Evolutionary conservation across 306 rosid genomes (phyloP).

Genomic region (Ormosia emarginata): DNA sequence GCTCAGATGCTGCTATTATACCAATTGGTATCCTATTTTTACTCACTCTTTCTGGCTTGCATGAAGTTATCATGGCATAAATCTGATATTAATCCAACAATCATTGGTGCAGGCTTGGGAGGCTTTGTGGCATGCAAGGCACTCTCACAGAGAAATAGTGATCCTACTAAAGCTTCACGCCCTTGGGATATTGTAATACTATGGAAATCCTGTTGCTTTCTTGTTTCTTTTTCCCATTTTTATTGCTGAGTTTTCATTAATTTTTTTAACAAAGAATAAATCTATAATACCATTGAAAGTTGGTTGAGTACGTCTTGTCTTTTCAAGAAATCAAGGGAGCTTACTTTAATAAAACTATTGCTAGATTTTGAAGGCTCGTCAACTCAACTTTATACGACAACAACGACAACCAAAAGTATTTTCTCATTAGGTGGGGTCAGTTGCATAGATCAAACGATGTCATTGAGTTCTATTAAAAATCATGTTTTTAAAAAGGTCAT

Average conservation of each 20-base stretch:
- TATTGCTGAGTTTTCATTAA: background rate
- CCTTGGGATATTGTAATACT: constrained; percentile 89
- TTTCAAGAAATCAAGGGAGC: background rate
- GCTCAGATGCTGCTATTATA: constrained; percentile 80
- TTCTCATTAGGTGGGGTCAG: no score
- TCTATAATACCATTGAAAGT: background rate
- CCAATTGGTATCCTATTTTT: constrained; percentile 65
- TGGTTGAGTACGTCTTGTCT: background rate
- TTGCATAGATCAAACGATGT: no score
- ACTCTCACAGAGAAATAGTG: constrained; percentile 75
- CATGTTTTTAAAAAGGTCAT: no score
- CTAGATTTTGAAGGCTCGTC: background rate
- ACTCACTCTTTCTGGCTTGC: background rate
- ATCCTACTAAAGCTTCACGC: constrained; percentile 92
- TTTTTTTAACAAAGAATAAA: background rate
- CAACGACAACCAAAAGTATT: no score
- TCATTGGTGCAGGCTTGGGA: constrained; percentile 73
- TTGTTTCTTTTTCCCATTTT: constrained; percentile 5
- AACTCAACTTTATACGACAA: background rate
- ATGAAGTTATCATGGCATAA: constrained; percentile 7
- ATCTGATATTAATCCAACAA: constrained; percentile 10
- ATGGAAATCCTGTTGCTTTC: background rate
- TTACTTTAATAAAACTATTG: background rate
- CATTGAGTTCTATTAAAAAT: no score
- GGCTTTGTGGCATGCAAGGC: constrained; percentile 97